Evolutionary conservation across 441 rosid genomes (phyloP), one percentile per base, ranked within the genome.

Genomic region (Jatropha multifida): DNA sequence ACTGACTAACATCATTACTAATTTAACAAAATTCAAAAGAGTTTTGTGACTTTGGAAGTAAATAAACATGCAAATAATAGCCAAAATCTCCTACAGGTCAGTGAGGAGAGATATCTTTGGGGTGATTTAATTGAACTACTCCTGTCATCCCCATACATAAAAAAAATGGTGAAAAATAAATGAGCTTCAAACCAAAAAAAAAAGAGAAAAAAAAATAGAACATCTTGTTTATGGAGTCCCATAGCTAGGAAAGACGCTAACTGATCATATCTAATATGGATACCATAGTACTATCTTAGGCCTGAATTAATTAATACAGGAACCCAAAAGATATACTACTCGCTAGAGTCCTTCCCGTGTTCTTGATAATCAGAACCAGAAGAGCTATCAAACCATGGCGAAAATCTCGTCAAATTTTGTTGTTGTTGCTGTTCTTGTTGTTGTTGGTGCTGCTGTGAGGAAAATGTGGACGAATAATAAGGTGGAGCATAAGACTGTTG

Each of bases 301-400:
- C 20, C 20, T 55, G 9, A 23, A 23, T 55, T 42, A 46, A 23
- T 11, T 42, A 3, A 40, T 20, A 44, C 6, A 44, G 13, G 62
- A 41, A 40, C 15, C 13, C 41, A 14, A 40, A 23, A 65, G 48
- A 26, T 32, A 26, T n/a, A 17, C 63, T 73, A 80, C 65, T 73
- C 80, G 23, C 77, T 58, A 10, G 77, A 78, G 27, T 84, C 82
- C 69, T 82, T 81, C 65, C 84, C 81, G 17, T 79, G 75, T 51
- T 86, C 84, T 62, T 71, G 85, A 46, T 82, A 81, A 63, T 85
- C 81, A 41, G 82, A 73, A 77, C 74, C 72, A 6, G 82, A 72
- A 37, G 81, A 78, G 76, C 67, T 59, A 40, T 75, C 76, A 27
- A 76, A 79, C 65, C 85, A 62, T 20, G 83, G 42, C 1, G 85